Conservation (phyloP, 176 grass and related monocot species). For the Dactylis glomerata region DNA sequence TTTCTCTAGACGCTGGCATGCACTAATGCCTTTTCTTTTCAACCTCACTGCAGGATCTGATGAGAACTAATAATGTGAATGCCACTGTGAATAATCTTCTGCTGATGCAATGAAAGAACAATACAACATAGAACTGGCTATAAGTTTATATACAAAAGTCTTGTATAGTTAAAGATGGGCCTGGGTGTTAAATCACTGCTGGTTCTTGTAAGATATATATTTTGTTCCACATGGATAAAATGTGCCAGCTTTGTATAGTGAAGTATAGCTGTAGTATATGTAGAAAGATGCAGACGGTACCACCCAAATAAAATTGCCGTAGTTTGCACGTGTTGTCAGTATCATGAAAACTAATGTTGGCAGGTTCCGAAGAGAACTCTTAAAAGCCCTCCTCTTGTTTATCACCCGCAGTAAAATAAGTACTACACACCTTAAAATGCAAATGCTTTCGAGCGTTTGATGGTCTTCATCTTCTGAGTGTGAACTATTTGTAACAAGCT, state of each 20-base stretch:
- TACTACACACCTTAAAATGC: neutral
- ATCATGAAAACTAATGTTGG: neutral
- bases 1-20: conserved; percentile 4
- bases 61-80: conserved; percentile 94
- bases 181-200: conserved; percentile 29
- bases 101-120: conserved; percentile 61
- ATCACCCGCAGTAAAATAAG: neutral
- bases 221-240: conserved; percentile 26
- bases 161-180: conserved; percentile 55
- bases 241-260: conserved; percentile 49
- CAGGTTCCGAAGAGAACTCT: neutral
- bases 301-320: conserved; percentile 38
- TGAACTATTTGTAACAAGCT: neutral
- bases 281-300: conserved; percentile 33
- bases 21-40: conserved; percentile 7
- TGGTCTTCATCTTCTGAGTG: neutral
- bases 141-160: conserved; percentile 34
- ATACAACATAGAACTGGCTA: conserved; percentile 36
- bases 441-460: neutral
- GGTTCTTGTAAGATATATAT: conserved; percentile 49
- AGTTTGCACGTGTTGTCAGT: neutral
- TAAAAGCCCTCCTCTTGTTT: neutral
- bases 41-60: conserved; percentile 71
- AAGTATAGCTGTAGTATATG: conserved; percentile 38
- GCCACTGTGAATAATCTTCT: conserved; percentile 99